A percentile compares a stretch with the other conserved stretches of the same genome.
Conservation (phyloP, 2,329 filamentous ascomycete genomes). For the Fusarium sambucinum region DNA sequence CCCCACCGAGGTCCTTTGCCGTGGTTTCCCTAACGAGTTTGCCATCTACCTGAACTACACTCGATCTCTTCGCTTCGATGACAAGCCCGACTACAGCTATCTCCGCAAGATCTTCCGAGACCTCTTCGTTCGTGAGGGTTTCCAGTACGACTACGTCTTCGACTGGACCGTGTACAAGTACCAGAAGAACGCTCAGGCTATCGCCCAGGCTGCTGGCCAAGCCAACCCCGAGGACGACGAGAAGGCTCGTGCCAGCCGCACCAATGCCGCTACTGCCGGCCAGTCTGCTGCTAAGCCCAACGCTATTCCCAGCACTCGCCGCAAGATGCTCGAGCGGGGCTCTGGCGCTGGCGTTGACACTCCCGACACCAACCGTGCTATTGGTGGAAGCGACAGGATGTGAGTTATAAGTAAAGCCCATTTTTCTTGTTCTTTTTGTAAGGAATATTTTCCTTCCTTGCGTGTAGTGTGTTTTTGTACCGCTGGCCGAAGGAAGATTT, state of each 20-base stretch:
- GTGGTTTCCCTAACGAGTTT: slow-evolving; percentile 99
- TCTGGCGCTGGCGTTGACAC: slow-evolving; percentile 70
- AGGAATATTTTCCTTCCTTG: slow-evolving; percentile 85
- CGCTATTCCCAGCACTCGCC: slow-evolving; percentile 80
- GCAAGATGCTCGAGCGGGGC: slow-evolving; percentile 83
- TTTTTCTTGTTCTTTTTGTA: slow-evolving; percentile 75
- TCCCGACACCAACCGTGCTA: slow-evolving; percentile 79
- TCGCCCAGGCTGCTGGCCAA: slow-evolving; percentile 81
- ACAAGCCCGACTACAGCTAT: slow-evolving; percentile 99
- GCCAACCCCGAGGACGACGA: slow-evolving; percentile 79
- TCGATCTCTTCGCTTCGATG: slow-evolving; percentile 96
- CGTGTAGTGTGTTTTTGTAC: slow-evolving; percentile 77
- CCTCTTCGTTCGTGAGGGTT: slow-evolving; percentile 97
- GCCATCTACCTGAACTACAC: slow-evolving; percentile 99
- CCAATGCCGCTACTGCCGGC: slow-evolving; percentile 73
- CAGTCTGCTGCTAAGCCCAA: slow-evolving; percentile 76
- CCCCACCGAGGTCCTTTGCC: slow-evolving; percentile 97
- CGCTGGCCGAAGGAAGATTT: slow-evolving; percentile 79
- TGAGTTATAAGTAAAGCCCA: slow-evolving; percentile 78
- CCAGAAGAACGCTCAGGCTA: slow-evolving; percentile 98
- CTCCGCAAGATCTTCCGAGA: slow-evolving; percentile 99
- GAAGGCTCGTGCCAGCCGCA: slow-evolving; percentile 77
- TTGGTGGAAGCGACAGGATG: slow-evolving; percentile 91
- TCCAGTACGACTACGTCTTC: slow-evolving; percentile 99
- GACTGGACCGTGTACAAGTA: slow-evolving; percentile 99